Base-by-base conservation (phyloP, 768 basidiomycete genomes). In the Boletus subparvulus region DNA sequence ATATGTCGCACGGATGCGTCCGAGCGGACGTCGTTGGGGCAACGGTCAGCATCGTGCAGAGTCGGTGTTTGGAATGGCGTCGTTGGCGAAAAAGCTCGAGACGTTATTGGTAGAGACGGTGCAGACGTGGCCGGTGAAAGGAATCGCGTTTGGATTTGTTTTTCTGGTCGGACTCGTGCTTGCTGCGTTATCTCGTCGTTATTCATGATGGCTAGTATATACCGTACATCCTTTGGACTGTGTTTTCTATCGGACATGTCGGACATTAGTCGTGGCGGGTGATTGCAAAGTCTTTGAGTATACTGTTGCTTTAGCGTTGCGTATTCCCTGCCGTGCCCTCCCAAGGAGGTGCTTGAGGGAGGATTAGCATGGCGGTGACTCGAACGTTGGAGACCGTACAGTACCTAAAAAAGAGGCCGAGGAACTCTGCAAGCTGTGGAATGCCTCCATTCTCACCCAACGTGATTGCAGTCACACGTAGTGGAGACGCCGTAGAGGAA, bases 331-430 rank as follows among this genome's bases (percentile, higher is more conserved):
- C 54, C 54, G 32, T 54, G 54, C 14, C 47, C 54, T 42, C 90
- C 90, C 62, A 92, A 92, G 72, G 89, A 90, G 8, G 88, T 87
- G 60, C 86, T 87, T 3, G 48, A 35, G 35, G 13, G 19, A 50
- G n/a, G n/a, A 54, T 61, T 42, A 63, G 50, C 33, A 40, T 5
- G 21, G 39, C 3, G 16, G 12, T n/a, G 16, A 16, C 9, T 9
- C 26, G 42, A 47, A 30, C 47, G 21, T 26, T 10, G 26, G 13
- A n/a, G 0, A 47, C 68, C 0, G 36, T 9, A 47, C 47, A 16
- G n/a, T 66, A 86, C 88, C 88, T 90, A 74, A 93, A 93, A 73
- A 94, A 93, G 21, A 92, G 71, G 0, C 83, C 54, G 9, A 48
- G 32, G n/a, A 49, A 55, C 10, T 37, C 54, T 13, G 33, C 16